These are phyloP conservation scores for Penicillium sp. DNA, from an alignment of 2,329 filamentous ascomycete genomes.

Conservation along the genomic window DNA sequence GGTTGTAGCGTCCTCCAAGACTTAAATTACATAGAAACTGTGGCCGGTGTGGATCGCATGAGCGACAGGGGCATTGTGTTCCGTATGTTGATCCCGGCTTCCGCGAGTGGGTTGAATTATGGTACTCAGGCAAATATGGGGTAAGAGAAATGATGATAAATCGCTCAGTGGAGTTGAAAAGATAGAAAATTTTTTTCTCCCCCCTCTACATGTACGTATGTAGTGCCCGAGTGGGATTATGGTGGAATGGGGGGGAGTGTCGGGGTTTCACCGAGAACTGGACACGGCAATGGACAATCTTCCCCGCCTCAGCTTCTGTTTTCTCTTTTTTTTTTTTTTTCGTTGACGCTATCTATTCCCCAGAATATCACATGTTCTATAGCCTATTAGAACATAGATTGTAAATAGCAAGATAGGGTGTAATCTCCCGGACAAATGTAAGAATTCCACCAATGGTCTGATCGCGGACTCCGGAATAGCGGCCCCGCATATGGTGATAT, in stretches of 20 bases:
- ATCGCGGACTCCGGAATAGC: slow-evolving; percentile 11
- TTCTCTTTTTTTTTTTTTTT: not conserved
- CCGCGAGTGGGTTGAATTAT: slow-evolving; percentile 1
- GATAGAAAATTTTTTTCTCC: not conserved
- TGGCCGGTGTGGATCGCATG: not conserved
- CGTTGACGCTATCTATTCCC: not conserved
- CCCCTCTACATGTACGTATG: not conserved
- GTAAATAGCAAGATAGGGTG: slow-evolving; percentile 1
- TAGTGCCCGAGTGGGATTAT: not conserved
- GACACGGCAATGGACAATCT: slow-evolving; percentile 6
- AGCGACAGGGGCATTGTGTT: not conserved
- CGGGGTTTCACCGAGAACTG: slow-evolving; percentile 23
- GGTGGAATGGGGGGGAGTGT: not conserved
- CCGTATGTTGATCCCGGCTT: not conserved
- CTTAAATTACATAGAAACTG: not conserved
- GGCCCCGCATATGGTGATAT: slow-evolving; percentile 28
- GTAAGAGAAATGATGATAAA: slow-evolving; percentile 9
- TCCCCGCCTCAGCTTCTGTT: not conserved
- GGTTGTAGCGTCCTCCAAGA: not conserved
- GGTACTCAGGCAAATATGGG: slow-evolving; percentile 7
- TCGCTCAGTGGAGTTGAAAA: slow-evolving; percentile 9
- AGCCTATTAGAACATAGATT: not conserved
- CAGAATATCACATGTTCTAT: slow-evolving; percentile 11
- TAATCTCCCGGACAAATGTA: not conserved
- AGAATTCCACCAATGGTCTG: slow-evolving; percentile 9